phyloP scores from a whole-genome alignment of 2,329 filamentous ascomycete species.

The Drechslera avenae region DNA sequence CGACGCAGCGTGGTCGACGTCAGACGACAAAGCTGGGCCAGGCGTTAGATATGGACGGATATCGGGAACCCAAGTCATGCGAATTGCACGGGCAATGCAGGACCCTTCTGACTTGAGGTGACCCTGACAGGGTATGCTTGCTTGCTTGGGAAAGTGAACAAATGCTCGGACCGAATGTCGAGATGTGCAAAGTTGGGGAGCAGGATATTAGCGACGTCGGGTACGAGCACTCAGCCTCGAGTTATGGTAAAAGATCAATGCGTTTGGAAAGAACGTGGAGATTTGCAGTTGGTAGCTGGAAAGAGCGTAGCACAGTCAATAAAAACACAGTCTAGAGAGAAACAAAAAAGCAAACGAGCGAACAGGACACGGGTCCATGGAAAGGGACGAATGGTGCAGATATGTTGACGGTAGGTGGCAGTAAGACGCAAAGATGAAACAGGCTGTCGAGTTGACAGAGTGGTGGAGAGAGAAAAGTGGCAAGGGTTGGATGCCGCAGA shows the following conservation, averaged over 20 bases:
- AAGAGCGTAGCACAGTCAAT: slow-evolving; percentile 32
- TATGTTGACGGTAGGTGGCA: slow-evolving; percentile 27
- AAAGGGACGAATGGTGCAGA: slow-evolving; percentile 28
- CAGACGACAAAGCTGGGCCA: slow-evolving; percentile 3
- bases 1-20: slow-evolving; percentile 4
- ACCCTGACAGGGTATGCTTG: slow-evolving; percentile 18
- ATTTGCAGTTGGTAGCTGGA: slow-evolving; percentile 20
- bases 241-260: slow-evolving; percentile 21
- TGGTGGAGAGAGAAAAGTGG: slow-evolving; percentile 34
- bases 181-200: slow-evolving; percentile 5
- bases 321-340: slow-evolving; percentile 30
- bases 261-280: slow-evolving; percentile 20
- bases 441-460: slow-evolving; percentile 31
- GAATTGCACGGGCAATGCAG: slow-evolving; percentile 11
- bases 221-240: not conserved
- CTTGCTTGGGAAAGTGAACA: slow-evolving; percentile 10
- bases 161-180: not conserved
- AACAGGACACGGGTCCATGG: slow-evolving; percentile 39
- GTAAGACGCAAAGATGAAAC: slow-evolving; percentile 36
- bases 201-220: no score
- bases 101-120: not conserved
- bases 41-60: slow-evolving; percentile 8
- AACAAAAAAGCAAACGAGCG: slow-evolving; percentile 46
- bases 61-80: slow-evolving; percentile 11
- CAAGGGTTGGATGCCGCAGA: slow-evolving; percentile 35